These are phyloP conservation scores for Pezizomycotina sp. DNA, from an alignment of 2,329 filamentous ascomycete species.

Conservation along the genomic window DNA sequence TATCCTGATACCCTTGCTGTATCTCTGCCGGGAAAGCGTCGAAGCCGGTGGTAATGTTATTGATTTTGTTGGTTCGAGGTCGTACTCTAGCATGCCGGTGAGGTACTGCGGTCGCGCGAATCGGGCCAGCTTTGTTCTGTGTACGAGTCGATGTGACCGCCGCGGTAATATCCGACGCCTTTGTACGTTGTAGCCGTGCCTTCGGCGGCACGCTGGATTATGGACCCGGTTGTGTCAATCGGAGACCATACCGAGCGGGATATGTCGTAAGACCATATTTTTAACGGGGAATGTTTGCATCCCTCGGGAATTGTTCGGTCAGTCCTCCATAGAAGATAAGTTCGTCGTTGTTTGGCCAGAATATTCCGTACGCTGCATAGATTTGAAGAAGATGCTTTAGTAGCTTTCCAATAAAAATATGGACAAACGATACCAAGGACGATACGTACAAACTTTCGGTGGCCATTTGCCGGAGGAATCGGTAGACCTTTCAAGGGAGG, in stretches of 20 bases:
- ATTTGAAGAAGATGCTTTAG: background rate
- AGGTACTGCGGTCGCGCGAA: constrained; percentile 1
- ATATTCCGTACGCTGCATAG: background rate
- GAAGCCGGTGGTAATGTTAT: constrained; percentile 7
- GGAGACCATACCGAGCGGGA: constrained; percentile 2
- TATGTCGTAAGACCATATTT: constrained; percentile 7
- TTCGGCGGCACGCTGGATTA: constrained; percentile 2
- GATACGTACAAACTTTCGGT: constrained; percentile 3
- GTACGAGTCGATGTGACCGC: constrained; percentile 7
- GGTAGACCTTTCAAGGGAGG: constrained; percentile 5
- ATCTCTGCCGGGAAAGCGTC: constrained; percentile 2
- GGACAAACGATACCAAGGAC: constrained; percentile 8
- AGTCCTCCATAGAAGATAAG: constrained; percentile 10
- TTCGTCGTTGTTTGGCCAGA: constrained; percentile 4
- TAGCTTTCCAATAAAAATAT: background rate
- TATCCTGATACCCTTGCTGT: constrained; percentile 5
- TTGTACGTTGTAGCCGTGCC: constrained; percentile 8
- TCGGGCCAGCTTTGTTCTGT: constrained; percentile 7
- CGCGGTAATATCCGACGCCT: constrained; percentile 11
- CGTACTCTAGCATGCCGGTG: constrained; percentile 10
- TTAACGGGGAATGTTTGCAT: constrained; percentile 1
- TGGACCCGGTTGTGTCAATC: background rate
- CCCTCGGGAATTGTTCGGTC: background rate
- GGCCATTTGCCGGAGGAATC: constrained; percentile 8
- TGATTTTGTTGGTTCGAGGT: constrained; percentile 4